phyloP scores from a whole-genome alignment of 495 filamentous ascomycete genomes.

The Aspergillus ostianus region DNA sequence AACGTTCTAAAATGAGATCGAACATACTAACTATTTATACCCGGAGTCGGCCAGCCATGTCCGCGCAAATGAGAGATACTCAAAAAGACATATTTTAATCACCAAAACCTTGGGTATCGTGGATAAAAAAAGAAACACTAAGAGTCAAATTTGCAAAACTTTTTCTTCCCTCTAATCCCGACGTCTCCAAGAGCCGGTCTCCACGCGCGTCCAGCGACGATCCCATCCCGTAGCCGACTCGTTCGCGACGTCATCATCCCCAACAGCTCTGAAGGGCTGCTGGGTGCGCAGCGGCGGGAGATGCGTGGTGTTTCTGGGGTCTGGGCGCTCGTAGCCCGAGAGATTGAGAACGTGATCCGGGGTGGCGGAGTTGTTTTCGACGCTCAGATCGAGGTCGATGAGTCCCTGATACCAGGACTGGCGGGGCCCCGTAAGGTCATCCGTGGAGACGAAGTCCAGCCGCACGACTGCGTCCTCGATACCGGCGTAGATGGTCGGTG shows the following conservation, averaged over 20 bases:
- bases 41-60: too few species aligned
- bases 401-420: constrained; percentile 36
- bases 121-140: too few species aligned
- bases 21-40: too few species aligned
- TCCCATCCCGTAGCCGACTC: constrained; percentile 38
- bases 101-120: too few species aligned
- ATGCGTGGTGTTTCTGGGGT: constrained; percentile 29
- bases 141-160: background rate
- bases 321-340: constrained; percentile 44
- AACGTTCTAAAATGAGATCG: background rate
- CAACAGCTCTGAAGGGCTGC: constrained; percentile 26
- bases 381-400: constrained; percentile 24
- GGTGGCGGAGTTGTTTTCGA: background rate
- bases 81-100: too few species aligned
- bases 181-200: constrained; percentile 37
- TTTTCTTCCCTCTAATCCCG: constrained; percentile 6
- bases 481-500: constrained; percentile 57
- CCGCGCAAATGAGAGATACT: too few species aligned
- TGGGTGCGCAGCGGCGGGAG: constrained; percentile 39
- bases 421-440: constrained; percentile 35
- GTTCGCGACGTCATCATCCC: constrained; percentile 15
- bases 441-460: constrained; percentile 52
- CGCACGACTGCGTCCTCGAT: constrained; percentile 51
- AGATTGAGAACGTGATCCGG: constrained; percentile 25
- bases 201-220: constrained; percentile 34